Base-by-base conservation (phyloP, 1,284 basidiomycete genomes). In the Leccinum fuscescens region DNA sequence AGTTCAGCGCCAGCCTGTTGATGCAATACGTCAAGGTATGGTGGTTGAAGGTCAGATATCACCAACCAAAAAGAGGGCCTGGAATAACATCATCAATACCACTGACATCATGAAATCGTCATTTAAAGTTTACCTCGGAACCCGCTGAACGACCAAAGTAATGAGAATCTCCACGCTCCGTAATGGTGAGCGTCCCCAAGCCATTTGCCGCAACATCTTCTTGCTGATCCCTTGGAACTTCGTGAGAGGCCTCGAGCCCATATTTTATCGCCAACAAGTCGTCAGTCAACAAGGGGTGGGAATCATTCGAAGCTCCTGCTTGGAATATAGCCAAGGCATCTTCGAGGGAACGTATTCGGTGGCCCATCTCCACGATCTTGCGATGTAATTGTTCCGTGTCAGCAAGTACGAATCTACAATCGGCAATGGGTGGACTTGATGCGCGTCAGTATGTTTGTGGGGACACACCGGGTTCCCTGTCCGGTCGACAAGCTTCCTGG, bases 101-200 rank as follows among this genome's bases (percentile, higher is more conserved):
- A 12, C 6, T 12, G 20, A 53, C 11, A 9, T 46, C 11, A 14
- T 39, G 1, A 60, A 2, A 31, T 35, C 24, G 50, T n/a, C 4
- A 37, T 33, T 7, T 20, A n/a, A 55, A 17, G 2, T 24, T 59
- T 55, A 73, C 78, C 70, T 79, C 84, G 35, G 84, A 79, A 31
- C 84, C 85, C n/a, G 80, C 85, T 49, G 86, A 85, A 46, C 83
- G 82, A n/a, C 86, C 86, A 66, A 86, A 87, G 69, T 88, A 88
- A 66, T 84, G 85, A n/a, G 81, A 83, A 67, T 84, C 83, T 6
- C 85, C 86, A 50, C 78, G 75, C 60, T 85, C 83, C 5, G 82
- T 83, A 35, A 88, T 80, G 1, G 84, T 86, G 54, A 88, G 74
- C 6, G 86, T 88, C 1, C 86, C 86, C 53, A 80, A 66, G 20